phyloP scores from a whole-genome alignment of 2,329 filamentous ascomycete species.

The Zymoseptoria brevis region DNA sequence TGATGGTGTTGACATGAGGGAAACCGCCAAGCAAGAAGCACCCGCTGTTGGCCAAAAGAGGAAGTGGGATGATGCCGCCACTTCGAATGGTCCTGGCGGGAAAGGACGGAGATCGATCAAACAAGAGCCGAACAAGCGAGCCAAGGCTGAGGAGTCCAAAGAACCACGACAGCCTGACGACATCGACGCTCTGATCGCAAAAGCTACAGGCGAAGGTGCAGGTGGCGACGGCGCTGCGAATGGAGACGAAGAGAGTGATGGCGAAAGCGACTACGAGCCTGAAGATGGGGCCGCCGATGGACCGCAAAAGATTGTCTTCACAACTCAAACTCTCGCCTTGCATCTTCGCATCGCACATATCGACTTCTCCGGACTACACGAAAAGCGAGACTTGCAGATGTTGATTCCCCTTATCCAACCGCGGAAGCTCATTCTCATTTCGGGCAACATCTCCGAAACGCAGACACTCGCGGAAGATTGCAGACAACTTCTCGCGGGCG shows the following conservation, averaged over 20 bases:
- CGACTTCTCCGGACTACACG: slow-evolving; percentile 86
- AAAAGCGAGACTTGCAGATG: slow-evolving; percentile 89
- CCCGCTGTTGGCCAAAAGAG: slow-evolving; percentile 73
- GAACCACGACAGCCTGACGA: slow-evolving; percentile 26
- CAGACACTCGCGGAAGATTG: slow-evolving; percentile 70
- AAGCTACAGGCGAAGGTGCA: slow-evolving; percentile 23
- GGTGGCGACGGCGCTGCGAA: slow-evolving; percentile 14
- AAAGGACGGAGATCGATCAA: slow-evolving; percentile 55
- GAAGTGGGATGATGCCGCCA: slow-evolving; percentile 69
- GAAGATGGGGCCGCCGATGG: slow-evolving; percentile 48
- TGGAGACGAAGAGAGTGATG: slow-evolving; percentile 25
- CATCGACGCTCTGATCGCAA: slow-evolving; percentile 28
- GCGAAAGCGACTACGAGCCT: slow-evolving; percentile 44
- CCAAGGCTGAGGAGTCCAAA: slow-evolving; percentile 8
- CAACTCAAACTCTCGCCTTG: slow-evolving; percentile 55
- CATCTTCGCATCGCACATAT: slow-evolving; percentile 76
- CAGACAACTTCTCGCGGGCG: slow-evolving; percentile 51
- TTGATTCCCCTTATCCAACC: slow-evolving; percentile 89
- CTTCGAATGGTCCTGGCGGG: slow-evolving; percentile 9
- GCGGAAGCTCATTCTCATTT: slow-evolving; percentile 87
- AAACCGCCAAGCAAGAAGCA: slow-evolving; percentile 42
- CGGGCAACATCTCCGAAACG: slow-evolving; percentile 73
- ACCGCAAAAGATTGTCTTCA: slow-evolving; percentile 67
- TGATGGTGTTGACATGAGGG: slow-evolving; percentile 55
- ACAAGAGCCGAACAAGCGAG: slow-evolving; percentile 27